These are phyloP conservation scores for Jaltomata sinuosa DNA, from an alignment of 257 asterid genomes.

Conservation along the genomic window DNA sequence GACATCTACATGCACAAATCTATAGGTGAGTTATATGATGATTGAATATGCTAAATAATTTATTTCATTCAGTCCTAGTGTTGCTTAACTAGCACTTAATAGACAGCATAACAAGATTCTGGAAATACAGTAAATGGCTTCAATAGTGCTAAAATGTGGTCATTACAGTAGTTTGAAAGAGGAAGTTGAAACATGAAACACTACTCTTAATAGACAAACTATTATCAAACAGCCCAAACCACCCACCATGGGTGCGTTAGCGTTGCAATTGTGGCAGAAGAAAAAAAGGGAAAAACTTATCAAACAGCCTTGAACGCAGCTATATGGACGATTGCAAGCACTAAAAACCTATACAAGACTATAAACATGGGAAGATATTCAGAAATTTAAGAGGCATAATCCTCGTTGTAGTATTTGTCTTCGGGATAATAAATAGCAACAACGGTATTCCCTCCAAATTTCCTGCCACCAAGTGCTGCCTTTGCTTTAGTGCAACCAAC, in stretches of 20 bases:
- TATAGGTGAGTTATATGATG: not conserved
- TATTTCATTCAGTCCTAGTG: not conserved
- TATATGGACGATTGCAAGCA: not conserved
- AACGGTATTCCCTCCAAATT: constrained; percentile 57
- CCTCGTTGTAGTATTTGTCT: constrained; percentile 36
- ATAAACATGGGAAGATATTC: not conserved
- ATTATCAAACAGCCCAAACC: not conserved
- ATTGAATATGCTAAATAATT: not conserved
- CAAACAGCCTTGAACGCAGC: not conserved
- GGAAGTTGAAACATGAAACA: not conserved
- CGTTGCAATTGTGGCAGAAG: not conserved
- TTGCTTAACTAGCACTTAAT: not conserved
- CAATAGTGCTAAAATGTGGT: not conserved
- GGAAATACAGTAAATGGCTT: not conserved
- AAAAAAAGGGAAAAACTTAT: not conserved
- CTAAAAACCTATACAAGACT: not conserved
- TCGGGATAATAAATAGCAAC: constrained; percentile 49
- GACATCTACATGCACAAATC: not conserved
- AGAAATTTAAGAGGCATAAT: constrained; percentile 27
- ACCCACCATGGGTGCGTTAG: not conserved
- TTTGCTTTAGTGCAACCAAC: constrained; percentile 46
- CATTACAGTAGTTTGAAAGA: not conserved
- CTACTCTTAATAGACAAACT: not conserved
- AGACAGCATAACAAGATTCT: not conserved
- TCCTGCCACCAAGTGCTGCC: constrained; percentile 48